phyloP scores from a whole-genome alignment of 257 asterid genomes.

The Solanum chmielewskii region DNA sequence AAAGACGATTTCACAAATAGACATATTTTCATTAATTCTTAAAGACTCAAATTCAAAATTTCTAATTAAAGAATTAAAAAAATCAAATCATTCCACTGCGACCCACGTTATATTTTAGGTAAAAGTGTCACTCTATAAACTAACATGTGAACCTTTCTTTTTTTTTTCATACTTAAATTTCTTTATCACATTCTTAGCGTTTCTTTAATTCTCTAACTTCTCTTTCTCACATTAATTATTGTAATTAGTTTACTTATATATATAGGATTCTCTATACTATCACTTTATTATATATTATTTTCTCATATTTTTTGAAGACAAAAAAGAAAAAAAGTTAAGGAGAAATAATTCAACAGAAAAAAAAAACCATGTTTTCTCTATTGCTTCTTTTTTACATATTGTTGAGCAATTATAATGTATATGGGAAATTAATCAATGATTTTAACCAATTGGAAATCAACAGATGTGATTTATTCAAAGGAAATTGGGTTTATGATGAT shows the following conservation, averaged over 20 bases:
- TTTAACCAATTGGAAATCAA: background rate
- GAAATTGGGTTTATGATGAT: slow-evolving; percentile 20
- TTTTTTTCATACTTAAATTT: background rate
- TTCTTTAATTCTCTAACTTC: background rate
- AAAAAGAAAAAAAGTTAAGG: background rate
- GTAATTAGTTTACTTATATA: background rate
- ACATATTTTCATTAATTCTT: background rate
- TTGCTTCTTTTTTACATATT: background rate
- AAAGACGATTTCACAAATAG: background rate
- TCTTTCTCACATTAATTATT: background rate
- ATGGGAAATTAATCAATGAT: background rate
- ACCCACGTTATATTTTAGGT: background rate
- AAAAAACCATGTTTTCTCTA: background rate
- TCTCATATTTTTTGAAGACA: background rate
- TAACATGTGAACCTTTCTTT: background rate
- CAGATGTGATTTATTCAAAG: slow-evolving; percentile 15
- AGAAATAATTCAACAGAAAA: background rate
- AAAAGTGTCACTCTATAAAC: background rate
- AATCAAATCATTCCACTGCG: rapidly evolving
- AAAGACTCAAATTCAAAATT: rapidly evolving
- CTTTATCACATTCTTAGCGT: background rate
- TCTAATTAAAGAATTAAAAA: rapidly evolving
- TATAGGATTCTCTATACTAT: background rate
- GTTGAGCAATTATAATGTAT: background rate
- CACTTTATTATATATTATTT: background rate